Base-by-base conservation (phyloP, 805 yeast genomes). In the Candida sithepensis region DNA sequence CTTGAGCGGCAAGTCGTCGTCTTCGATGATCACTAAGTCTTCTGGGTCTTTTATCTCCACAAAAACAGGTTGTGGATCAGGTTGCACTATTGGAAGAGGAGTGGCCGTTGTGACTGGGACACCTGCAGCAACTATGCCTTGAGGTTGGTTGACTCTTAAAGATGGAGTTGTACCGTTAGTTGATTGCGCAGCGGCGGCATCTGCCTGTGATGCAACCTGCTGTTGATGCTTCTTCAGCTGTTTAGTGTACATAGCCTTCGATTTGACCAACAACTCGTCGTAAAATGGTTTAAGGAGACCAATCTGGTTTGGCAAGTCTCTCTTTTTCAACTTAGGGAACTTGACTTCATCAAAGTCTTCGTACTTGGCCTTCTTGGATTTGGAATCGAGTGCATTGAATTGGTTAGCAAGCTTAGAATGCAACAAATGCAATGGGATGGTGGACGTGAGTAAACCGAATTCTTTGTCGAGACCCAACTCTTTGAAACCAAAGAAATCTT, bases 401-500 rank as follows among this genome's bases (percentile, higher is more conserved):
- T 83, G 76, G 49, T 76, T 84, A 41, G 82, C 82, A 42, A 87
- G 73, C 49, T 85, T 75, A 8, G 95, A 82, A 56, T 89, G 96
- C 33, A 94, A 71, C 48, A 94, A 71, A 65, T 92, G 96, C 39
- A 95, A 72, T 2, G 99, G 99, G 23, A 94, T 89, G 0, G 96
- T 80, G 2, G 91, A 78, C 24, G 91, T 85, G 43, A 90, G 68
- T 62, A 92, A 71, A 10, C 92, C 91, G 64, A 89, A 85, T 65
- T 94, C 99, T 58, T 85, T 88, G 59, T 92, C 98, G 45, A 94
- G 70, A 0, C 99, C 99, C 42, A 94, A 72, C 55, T 92, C 98
- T 61, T 79, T 86, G 73, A 94, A 95, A 0, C 99, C 99, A 70
- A 95, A 95, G 75, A 91, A 94, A 68, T 94, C 99, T 58, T 92